Conservation (phyloP, 2,329 filamentous ascomycete species). For the Aspergillus caelatus region DNA sequence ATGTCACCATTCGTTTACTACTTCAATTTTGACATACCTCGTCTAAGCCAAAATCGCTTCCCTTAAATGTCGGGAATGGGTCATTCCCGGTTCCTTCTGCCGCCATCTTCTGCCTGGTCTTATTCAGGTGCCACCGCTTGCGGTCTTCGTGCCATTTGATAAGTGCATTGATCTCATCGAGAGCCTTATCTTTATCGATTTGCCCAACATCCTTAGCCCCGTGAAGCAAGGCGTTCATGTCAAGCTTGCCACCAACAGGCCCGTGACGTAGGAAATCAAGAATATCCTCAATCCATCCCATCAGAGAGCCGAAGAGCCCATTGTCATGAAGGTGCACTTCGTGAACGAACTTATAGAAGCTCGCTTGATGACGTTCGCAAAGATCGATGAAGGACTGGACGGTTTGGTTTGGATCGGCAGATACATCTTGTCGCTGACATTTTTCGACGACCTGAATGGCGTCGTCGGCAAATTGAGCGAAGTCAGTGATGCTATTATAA, state of each 20-base stretch:
- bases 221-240: slow-evolving; percentile 92
- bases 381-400: slow-evolving; percentile 98
- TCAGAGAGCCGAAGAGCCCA: slow-evolving; percentile 90
- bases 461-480: slow-evolving; percentile 89
- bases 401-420: slow-evolving; percentile 95
- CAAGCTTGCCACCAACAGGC: slow-evolving; percentile 78
- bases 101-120: slow-evolving; percentile 98
- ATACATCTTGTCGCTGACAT: slow-evolving; percentile 75
- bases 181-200: slow-evolving; percentile 72
- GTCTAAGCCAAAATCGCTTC: slow-evolving; percentile 87
- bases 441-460: slow-evolving; percentile 78
- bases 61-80: slow-evolving; percentile 66
- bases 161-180: slow-evolving; percentile 79
- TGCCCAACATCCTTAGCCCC: slow-evolving; percentile 69
- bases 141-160: slow-evolving; percentile 93
- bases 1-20: not conserved
- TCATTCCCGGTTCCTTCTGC: slow-evolving; percentile 66
- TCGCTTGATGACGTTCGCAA: slow-evolving; percentile 90
- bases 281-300: slow-evolving; percentile 96
- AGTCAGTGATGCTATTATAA: slow-evolving; percentile 96
- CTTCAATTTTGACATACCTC: slow-evolving; percentile 53
- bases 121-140: slow-evolving; percentile 98
- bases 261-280: slow-evolving; percentile 89
- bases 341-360: slow-evolving; percentile 98
- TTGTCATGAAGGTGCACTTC: slow-evolving; percentile 98